Percentiles rank a stretch among this genome's conserved stretches.
Conservation (phyloP, 257 asterid genomes). For the Primulina huaijiensis region DNA sequence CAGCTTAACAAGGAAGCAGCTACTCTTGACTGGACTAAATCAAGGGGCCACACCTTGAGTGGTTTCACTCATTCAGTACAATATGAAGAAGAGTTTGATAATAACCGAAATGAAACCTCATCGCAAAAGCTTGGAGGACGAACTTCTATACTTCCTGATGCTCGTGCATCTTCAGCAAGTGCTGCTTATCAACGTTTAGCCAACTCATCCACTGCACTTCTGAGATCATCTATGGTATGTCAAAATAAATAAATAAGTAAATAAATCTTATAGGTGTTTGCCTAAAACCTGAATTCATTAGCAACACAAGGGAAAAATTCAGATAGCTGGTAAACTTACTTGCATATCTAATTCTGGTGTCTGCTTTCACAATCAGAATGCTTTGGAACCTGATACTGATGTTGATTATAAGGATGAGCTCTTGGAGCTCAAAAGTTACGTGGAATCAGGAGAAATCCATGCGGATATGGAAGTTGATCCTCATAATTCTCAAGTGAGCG, state of each 20-base stretch:
- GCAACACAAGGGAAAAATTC: slow-evolving; percentile 11
- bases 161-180: slow-evolving; percentile 70
- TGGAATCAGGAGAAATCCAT: slow-evolving; percentile 15
- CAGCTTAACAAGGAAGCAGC: slow-evolving; percentile 90
- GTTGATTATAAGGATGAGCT: slow-evolving; percentile 26
- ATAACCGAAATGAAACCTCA: slow-evolving; percentile 28
- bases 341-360: slow-evolving; percentile 21
- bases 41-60: slow-evolving; percentile 65
- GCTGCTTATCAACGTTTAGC: slow-evolving; percentile 78
- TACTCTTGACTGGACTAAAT: slow-evolving; percentile 80
- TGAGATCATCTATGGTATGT: slow-evolving; percentile 33
- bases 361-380: slow-evolving; percentile 17
- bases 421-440: slow-evolving; percentile 33
- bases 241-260: slow-evolving; percentile 26
- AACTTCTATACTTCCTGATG: slow-evolving; percentile 45
- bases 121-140: slow-evolving; percentile 76
- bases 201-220: slow-evolving; percentile 31
- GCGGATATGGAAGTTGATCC: slow-evolving; percentile 19
- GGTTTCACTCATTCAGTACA: slow-evolving; percentile 33
- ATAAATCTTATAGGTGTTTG: slow-evolving; percentile 4
- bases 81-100: slow-evolving; percentile 45
- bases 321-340: slow-evolving; percentile 30
- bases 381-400: slow-evolving; percentile 37
- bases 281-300: slow-evolving; percentile 15
- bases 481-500: slow-evolving; percentile 22